A percentile compares a stretch with the other conserved stretches of the same genome.
phyloP scores from a whole-genome alignment of 208 protist genomes.

The Crithidia bombi region DNA sequence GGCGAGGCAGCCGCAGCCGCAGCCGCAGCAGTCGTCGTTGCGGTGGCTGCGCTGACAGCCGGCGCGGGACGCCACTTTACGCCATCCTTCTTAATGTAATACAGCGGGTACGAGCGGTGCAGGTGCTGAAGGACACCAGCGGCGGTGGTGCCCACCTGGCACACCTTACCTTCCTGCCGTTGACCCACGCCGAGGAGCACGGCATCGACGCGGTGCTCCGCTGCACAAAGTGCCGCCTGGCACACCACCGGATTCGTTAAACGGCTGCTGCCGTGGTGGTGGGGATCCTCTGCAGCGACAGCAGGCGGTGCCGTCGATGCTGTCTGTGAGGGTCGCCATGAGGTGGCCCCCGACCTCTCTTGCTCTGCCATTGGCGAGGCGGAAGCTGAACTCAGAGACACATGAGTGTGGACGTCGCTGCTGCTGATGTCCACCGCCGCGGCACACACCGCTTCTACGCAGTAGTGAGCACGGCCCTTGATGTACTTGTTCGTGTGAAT shows the following conservation, averaged over 20 bases:
- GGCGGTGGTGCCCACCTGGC: constrained; percentile 49
- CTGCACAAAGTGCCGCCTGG: constrained; percentile 34
- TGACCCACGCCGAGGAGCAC: constrained; percentile 71
- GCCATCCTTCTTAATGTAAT: constrained; percentile 74
- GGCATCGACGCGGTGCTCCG: constrained; percentile 44
- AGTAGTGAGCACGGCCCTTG: constrained; percentile 74
- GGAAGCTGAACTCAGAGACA: background rate
- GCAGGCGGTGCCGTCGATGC: background rate
- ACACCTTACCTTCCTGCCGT: constrained; percentile 52
- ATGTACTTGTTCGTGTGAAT: constrained; percentile 70
- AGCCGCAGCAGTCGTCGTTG: background rate
- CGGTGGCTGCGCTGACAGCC: background rate
- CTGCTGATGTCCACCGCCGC: background rate
- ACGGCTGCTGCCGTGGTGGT: no score
- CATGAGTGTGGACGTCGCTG: background rate
- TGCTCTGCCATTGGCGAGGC: background rate
- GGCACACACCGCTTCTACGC: constrained; percentile 56
- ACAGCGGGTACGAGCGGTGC: constrained; percentile 38
- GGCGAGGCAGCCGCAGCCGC: background rate
- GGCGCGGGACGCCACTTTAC: constrained; percentile 38
- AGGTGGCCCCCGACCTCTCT: background rate
- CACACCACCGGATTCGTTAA: constrained; percentile 29
- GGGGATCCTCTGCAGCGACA: no score
- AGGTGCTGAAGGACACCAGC: constrained; percentile 30
- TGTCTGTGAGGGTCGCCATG: background rate